These are phyloP conservation scores for Corymbia maculata DNA, from an alignment of 345 rosid genomes.

Conservation along the genomic window DNA sequence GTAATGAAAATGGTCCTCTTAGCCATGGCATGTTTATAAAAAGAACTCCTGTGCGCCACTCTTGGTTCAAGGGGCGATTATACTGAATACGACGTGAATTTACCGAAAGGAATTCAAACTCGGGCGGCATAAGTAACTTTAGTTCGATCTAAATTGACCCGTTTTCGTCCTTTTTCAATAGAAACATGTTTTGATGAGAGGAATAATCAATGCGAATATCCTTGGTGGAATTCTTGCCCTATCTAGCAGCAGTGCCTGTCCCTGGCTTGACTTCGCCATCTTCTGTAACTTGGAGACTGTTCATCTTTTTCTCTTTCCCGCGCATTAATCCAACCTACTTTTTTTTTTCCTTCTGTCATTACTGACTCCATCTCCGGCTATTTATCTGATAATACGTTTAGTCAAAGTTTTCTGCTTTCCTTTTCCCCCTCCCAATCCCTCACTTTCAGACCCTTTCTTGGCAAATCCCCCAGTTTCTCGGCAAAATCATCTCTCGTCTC, in stretches of 20 bases:
- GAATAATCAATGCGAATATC: background rate
- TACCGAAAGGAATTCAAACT: background rate
- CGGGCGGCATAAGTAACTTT: background rate
- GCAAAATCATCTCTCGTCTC: background rate
- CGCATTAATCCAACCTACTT: background rate
- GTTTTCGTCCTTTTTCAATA: background rate
- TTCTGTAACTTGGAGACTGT: background rate
- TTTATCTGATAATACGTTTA: slow-evolving; percentile 1
- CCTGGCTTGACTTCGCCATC: background rate
- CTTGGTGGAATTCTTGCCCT: background rate
- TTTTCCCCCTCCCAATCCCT: background rate
- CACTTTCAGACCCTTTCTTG: background rate
- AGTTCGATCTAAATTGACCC: background rate
- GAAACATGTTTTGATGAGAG: background rate
- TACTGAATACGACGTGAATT: background rate
- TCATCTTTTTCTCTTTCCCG: background rate
- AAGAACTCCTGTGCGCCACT: background rate
- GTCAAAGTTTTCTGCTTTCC: slow-evolving; percentile 32
- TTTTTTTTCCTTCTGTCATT: background rate
- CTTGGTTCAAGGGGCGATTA: background rate
- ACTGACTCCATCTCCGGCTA: slow-evolving; percentile 11
- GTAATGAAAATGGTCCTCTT: background rate
- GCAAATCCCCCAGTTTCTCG: background rate
- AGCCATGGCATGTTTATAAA: background rate
- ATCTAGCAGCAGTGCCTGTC: background rate